Percentiles rank a stretch among this genome's conserved stretches.
Evolutionary conservation across 148 eudicot species (phyloP).

Genomic region (Nepenthes mirabilis): DNA sequence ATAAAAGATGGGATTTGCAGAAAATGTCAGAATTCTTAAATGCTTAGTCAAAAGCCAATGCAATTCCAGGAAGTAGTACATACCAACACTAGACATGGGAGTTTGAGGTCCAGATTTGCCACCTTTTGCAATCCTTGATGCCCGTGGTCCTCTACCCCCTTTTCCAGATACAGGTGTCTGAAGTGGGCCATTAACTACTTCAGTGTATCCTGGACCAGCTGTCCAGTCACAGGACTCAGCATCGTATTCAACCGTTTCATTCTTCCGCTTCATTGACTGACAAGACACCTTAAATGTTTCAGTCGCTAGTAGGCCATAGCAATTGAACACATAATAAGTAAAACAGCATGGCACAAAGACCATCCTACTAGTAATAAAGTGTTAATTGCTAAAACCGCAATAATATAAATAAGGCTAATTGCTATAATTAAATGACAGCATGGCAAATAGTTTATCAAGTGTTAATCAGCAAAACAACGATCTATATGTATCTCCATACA

Average conservation of each 20-base stretch:
- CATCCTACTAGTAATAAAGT: too few relatives aligned
- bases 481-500: too few relatives aligned
- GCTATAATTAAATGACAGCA: too few relatives aligned
- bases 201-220: conserved; percentile 29
- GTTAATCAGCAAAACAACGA: too few relatives aligned
- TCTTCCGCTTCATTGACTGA: conserved; percentile 69
- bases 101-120: conserved; percentile 46
- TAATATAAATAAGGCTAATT: too few relatives aligned
- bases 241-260: conserved; percentile 33
- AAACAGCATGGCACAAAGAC: too few relatives aligned
- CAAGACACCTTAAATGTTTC: not conserved
- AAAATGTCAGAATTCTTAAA: too few relatives aligned
- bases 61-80: conserved; percentile 8
- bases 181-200: conserved; percentile 37
- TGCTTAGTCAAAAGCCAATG: too few relatives aligned
- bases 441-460: too few relatives aligned
- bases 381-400: too few relatives aligned
- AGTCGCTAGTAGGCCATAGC: not conserved
- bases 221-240: conserved; percentile 35
- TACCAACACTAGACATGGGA: conserved; percentile 55
- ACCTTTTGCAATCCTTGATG: conserved; percentile 41
- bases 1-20: too few relatives aligned
- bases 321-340: not conserved
- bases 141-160: conserved; percentile 41
- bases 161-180: conserved; percentile 71